These are phyloP conservation scores for Chrysoporthe austroafricana DNA, from an alignment of 2,329 filamentous ascomycete species.

Conservation along the genomic window DNA sequence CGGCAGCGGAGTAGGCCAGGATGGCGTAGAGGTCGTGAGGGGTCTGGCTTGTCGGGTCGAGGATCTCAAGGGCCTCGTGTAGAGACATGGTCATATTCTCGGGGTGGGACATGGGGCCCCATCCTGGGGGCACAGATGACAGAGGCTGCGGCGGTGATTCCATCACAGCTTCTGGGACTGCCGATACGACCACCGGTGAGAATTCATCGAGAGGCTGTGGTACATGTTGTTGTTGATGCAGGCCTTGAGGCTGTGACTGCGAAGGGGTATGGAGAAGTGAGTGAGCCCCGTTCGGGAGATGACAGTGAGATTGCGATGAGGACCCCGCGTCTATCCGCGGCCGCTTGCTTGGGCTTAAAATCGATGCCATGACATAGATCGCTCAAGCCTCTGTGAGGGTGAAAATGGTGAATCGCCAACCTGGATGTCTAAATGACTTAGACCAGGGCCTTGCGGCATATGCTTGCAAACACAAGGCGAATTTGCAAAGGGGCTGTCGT, in stretches of 20 bases:
- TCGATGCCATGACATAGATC: neutral
- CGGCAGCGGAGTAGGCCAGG: constrained; percentile 19
- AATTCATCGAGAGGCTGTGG: neutral
- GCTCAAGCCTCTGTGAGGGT: neutral
- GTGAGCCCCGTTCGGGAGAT: neutral
- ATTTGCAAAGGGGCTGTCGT: neutral
- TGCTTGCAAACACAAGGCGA: neutral
- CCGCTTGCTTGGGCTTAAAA: neutral
- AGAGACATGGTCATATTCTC: constrained; percentile 19
- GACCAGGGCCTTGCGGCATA: neutral
- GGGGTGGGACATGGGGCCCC: neutral
- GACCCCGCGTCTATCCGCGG: constrained; percentile 1
- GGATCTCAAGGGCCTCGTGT: constrained; percentile 18
- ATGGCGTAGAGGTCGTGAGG: constrained; percentile 21
- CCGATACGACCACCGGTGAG: neutral
- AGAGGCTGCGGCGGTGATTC: neutral
- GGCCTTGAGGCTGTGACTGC: neutral
- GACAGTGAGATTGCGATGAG: neutral
- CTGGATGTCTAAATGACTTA: neutral
- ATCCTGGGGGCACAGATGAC: constrained; percentile 3
- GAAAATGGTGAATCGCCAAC: neutral
- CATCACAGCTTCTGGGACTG: neutral
- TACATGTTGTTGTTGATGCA: neutral
- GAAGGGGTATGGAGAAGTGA: neutral
- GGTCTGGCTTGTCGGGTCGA: constrained; percentile 15